A percentile compares a stretch with the other conserved stretches of the same genome.
Evolutionary conservation across 2,329 filamentous ascomycete genomes (phyloP).

Genomic region (Fusarium chaquense): DNA sequence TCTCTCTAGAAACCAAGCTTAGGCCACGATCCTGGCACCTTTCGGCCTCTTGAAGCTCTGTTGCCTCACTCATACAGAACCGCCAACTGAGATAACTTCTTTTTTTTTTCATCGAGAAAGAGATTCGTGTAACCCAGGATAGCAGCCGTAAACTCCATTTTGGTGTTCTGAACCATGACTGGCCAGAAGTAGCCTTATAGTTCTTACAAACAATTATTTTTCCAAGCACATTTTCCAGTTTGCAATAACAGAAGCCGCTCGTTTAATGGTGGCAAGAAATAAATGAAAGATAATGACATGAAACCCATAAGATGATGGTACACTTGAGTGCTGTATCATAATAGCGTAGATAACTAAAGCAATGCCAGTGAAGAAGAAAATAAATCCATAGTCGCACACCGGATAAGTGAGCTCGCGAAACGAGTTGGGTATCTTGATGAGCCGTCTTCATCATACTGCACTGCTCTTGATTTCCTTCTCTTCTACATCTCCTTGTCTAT

Average conservation of each 20-base stretch:
- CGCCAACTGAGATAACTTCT: constrained; percentile 20
- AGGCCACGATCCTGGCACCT: constrained; percentile 22
- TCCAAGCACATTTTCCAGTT: constrained; percentile 1
- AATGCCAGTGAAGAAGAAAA: constrained; percentile 43
- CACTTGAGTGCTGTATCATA: constrained; percentile 32
- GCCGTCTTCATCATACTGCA: constrained; percentile 47
- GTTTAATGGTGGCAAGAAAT: constrained; percentile 26
- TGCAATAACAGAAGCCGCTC: constrained; percentile 5
- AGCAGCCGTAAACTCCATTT: constrained; percentile 12
- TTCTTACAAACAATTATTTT: constrained; percentile 20
- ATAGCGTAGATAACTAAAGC: constrained; percentile 31
- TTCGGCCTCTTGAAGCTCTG: constrained; percentile 19
- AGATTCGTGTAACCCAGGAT: constrained; percentile 25
- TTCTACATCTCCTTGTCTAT: constrained; percentile 25
- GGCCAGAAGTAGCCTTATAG: constrained; percentile 2
- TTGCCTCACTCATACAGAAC: constrained; percentile 14
- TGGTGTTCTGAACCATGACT: neutral
- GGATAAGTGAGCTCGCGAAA: constrained; percentile 53
- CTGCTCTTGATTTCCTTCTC: constrained; percentile 41
- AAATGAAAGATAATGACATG: constrained; percentile 33
- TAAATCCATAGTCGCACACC: constrained; percentile 49
- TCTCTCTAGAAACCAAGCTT: constrained; percentile 14
- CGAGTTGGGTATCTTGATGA: constrained; percentile 58
- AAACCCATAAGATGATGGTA: constrained; percentile 33
- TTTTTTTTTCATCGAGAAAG: constrained; percentile 4